Evolutionary conservation across 2,329 filamentous ascomycete species (phyloP), one percentile per base, ranked within the genome.

Genomic region (Pyrenochaeta sp.): DNA sequence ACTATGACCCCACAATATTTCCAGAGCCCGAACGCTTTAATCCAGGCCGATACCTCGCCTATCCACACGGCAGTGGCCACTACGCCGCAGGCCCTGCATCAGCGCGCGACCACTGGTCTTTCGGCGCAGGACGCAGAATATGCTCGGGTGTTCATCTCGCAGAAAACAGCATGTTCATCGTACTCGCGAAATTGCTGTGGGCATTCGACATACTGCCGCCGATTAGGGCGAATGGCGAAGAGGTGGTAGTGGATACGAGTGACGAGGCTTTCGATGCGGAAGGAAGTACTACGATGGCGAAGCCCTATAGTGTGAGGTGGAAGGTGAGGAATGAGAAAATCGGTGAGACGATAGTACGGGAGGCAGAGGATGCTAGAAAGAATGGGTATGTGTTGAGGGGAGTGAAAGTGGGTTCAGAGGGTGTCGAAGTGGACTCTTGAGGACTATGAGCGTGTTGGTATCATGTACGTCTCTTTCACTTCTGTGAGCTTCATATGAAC

Each of bases 101-200:
- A 56, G 43, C 75, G 74, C 65, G 80, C 63, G 56, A 73, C 62
- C 53, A 72, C 42, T 57, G 67, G 69, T 54, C 69, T n/a, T 79
- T 81, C 52, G 80, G 80, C 5, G 81, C 77, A 15, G 79, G 80
- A 4, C 72, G 80, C 4, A 72, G 79, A 7, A 75, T 82, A 12
- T 83, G 81, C 55, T 75, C 77, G 4, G 80, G 79, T 1, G 63
- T 77, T 4, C 68, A 78, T 44, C 62, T 82, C n/a, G 81, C 81
- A 0, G 80, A 82, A 27, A 74, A 73, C 10, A 77, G 77, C 3
- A 63, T 82, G 36, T 82, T 76, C 56, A 64, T 82, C 42, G 78
- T 69, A 32, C 66, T 82, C 9, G 81, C 78, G 0, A 82, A 82
- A 43, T 68, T 78, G 0, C 64, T 88, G 1, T 80, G 85, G 1